Evolutionary conservation across 306 rosid species (phyloP).

Genomic region (Acacia acuminata): DNA sequence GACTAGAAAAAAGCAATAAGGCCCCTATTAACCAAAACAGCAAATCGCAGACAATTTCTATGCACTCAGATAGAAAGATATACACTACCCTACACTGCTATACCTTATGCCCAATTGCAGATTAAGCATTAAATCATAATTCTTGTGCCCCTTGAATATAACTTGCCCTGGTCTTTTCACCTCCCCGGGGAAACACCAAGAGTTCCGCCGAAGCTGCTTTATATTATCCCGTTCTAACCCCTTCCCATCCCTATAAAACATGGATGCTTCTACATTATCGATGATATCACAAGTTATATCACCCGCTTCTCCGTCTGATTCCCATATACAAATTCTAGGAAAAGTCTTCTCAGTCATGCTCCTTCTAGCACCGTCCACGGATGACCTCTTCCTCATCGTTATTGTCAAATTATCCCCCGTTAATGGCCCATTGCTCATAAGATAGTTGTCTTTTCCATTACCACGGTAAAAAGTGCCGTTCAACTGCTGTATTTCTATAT

Average conservation of each 20-base stretch:
- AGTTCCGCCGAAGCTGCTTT: slow-evolving; percentile 47
- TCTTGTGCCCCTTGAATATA: slow-evolving; percentile 86
- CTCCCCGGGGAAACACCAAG: slow-evolving; percentile 62
- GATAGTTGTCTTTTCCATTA: slow-evolving; percentile 36
- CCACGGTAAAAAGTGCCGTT: slow-evolving; percentile 59
- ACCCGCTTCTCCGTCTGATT: slow-evolving; percentile 97
- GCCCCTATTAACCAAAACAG: background rate
- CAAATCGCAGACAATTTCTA: background rate
- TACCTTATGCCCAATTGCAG: slow-evolving; percentile 95
- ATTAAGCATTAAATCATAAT: slow-evolving; percentile 95
- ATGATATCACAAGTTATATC: slow-evolving; percentile 94
- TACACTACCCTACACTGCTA: background rate
- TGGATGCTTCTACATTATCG: slow-evolving; percentile 95
- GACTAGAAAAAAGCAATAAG: background rate
- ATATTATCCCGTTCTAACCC: slow-evolving; percentile 51
- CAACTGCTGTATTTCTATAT: slow-evolving; percentile 48
- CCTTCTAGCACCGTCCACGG: slow-evolving; percentile 70
- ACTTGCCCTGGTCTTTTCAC: slow-evolving; percentile 87
- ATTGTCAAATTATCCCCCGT: slow-evolving; percentile 52
- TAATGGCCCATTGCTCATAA: slow-evolving; percentile 37
- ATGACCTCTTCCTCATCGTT: slow-evolving; percentile 64
- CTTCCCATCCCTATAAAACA: slow-evolving; percentile 71
- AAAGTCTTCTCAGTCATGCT: slow-evolving; percentile 69
- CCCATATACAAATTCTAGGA: slow-evolving; percentile 99
- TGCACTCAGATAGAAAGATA: background rate